These are phyloP conservation scores for Epicoccum nigrum DNA, from an alignment of 2,329 filamentous ascomycete species.

Conservation along the genomic window DNA sequence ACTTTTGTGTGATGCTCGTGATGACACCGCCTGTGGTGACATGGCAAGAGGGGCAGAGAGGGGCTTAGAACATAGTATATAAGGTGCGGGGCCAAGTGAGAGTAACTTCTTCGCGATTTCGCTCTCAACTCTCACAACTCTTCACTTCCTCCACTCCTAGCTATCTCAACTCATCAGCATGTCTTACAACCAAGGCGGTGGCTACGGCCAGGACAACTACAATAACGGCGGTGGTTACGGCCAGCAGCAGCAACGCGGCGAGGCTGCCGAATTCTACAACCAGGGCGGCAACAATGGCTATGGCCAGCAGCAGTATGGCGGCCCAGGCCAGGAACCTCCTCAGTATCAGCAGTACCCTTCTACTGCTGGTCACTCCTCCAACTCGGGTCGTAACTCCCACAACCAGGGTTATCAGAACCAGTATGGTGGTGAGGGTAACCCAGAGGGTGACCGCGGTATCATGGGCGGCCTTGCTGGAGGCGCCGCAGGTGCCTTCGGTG, in stretches of 20 bases:
- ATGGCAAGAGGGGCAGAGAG: conserved; percentile 1
- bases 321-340: conserved; percentile 26
- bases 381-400: conserved; percentile 30
- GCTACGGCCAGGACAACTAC: conserved; percentile 11
- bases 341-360: conserved; percentile 34
- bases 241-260: conserved; percentile 18
- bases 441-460: conserved; percentile 34
- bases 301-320: conserved; percentile 22
- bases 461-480: conserved; percentile 36
- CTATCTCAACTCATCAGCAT: neutral
- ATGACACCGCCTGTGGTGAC: conserved; percentile 12
- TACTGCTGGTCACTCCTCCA: conserved; percentile 28
- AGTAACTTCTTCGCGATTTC: neutral
- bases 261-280: conserved; percentile 24
- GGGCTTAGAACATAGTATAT: conserved; percentile 12
- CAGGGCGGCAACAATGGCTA: conserved; percentile 18
- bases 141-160: neutral
- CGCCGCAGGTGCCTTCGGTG: conserved; percentile 36
- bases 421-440: conserved; percentile 27
- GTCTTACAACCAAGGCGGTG: conserved; percentile 14
- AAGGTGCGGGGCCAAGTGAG: neutral
- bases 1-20: conserved; percentile 11
- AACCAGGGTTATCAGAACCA: conserved; percentile 34
- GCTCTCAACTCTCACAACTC: neutral
- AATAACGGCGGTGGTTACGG: conserved; percentile 18